phyloP scores from a whole-genome alignment of 495 filamentous ascomycete species.

The Penicillium malachiteum region DNA sequence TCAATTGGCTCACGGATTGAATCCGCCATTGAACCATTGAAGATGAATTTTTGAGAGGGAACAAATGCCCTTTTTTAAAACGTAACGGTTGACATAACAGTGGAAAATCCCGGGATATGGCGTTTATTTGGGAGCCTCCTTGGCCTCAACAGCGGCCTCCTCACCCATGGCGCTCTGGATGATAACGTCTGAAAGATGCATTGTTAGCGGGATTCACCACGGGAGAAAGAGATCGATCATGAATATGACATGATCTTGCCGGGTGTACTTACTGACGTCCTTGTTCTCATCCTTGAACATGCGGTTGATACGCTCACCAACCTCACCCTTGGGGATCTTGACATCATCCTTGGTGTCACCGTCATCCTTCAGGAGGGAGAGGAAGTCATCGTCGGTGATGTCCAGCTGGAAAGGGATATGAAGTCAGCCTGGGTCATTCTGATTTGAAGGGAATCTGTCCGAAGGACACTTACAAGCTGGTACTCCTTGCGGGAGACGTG shows the following conservation, averaged over 20 bases:
- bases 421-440: not conserved
- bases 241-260: not conserved
- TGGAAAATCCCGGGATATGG: slow-evolving; percentile 25
- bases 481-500: slow-evolving; percentile 86
- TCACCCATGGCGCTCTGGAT: slow-evolving; percentile 95
- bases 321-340: slow-evolving; percentile 84
- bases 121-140: slow-evolving; percentile 69
- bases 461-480: slow-evolving; percentile 71
- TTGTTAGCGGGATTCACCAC: not conserved
- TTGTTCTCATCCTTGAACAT: slow-evolving; percentile 74
- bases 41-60: slow-evolving; percentile 27
- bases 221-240: not conserved
- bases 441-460: not conserved
- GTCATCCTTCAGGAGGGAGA: slow-evolving; percentile 80
- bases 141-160: slow-evolving; percentile 87
- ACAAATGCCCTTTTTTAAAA: slow-evolving; percentile 25
- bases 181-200: slow-evolving; percentile 64
- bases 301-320: slow-evolving; percentile 76
- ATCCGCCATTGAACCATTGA: slow-evolving; percentile 34
- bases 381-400: slow-evolving; percentile 85
- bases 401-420: slow-evolving; percentile 58
- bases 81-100: slow-evolving; percentile 35
- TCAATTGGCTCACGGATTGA: slow-evolving; percentile 30
- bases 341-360: slow-evolving; percentile 91
- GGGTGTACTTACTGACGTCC: slow-evolving; percentile 71